Evolutionary conservation across 495 filamentous ascomycete species (phyloP), one percentile per base, ranked within the genome.

Genomic region (Sordaria brevicollis): DNA sequence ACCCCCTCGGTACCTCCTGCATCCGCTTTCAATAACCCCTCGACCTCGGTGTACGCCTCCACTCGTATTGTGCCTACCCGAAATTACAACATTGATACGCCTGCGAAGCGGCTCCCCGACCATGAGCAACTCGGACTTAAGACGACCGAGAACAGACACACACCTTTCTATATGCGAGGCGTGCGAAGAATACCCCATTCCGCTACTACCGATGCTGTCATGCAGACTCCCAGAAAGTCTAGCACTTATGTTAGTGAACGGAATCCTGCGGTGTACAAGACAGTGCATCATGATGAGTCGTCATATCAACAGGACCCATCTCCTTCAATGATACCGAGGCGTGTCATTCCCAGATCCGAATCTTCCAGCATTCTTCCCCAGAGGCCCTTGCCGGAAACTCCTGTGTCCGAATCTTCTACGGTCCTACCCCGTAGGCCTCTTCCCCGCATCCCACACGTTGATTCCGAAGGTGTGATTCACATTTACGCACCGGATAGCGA

Each of bases 181-280:
- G n/a, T n/a, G n/a, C n/a, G n/a, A n/a, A n/a, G n/a, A n/a, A 70
- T 78, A 35, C 74, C 69, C 19, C 68, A 74, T 5, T 79, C 76
- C 1, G 72, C 75, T 38, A 77, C 76, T 8, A 78, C 71, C 67
- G 70, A 70, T 36, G 74, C 74, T 38, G 71, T 79, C 65, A 35
- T 76, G 37, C 71, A 78, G 66, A 72, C 37, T 17, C 5, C 54
- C 2, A 15, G 54, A 62, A 62, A 62, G 11, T 62, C 49, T 31
- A 62, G 49, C 49, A 62, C 25, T 29, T 62, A 62, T 6, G 25
- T 62, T 13, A 62, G 49, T 33, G 49, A 62, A 3, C 25, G 25
- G 49, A 62, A 62, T 62, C 49, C 49, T 31, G 49, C 49, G 33
- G 49, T 62, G 2, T 62, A 62, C 25, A 62, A 33, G 25, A 62